Evolutionary conservation across 2,329 filamentous ascomycete genomes (phyloP), one percentile per base, ranked within the genome.

Genomic region (Elsinoe ampelina): DNA sequence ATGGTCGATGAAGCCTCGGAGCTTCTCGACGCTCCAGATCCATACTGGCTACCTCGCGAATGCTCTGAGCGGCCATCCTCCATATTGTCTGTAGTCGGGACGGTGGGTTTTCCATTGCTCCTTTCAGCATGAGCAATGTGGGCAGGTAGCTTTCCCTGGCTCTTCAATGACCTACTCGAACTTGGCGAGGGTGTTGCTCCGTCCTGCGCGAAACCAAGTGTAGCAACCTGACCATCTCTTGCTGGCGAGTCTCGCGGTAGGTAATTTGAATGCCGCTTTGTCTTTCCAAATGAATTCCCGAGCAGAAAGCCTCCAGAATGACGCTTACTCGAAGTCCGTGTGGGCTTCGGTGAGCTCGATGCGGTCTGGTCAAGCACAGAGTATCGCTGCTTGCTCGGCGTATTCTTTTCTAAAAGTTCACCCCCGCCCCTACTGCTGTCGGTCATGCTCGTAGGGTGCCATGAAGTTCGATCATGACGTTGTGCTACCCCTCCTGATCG

Each of bases 1-100:
- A 86, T 56, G 8, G 26, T 22, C 22, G 54, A 35, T 11, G 54
- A 48, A 5, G 26, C 54, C 13, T 34, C 34, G 11, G 54, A 48
- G 30, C 38, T 56, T 48, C 34, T 30, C 17, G 54, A 56, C 7
- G 30, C 34, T 7, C 17, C 41, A 35, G 54, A 56, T 3, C 54
- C 54, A 20, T 48, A 22, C 10, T 56, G 38, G 19, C 54, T 56
- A 22, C 26, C 12, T 17, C 15, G 39, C 8, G 54, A 45, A 11
- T 22, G 54, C 26, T 39, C 20, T 22, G 35, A 55, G n/a, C 12
- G 26, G 34, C 17, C 36, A 15, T 43, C 52, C 19, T 42, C 52
- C 11, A 26, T 12, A 22, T 19, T 35, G 12, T 38, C 26, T 19
- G 7, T 15, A 19, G 10, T 22, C 19, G 41, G 8, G 13, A n/a